Evolutionary conservation across 1,284 basidiomycete species (phyloP).

Genomic region (Mycena citricolor): DNA sequence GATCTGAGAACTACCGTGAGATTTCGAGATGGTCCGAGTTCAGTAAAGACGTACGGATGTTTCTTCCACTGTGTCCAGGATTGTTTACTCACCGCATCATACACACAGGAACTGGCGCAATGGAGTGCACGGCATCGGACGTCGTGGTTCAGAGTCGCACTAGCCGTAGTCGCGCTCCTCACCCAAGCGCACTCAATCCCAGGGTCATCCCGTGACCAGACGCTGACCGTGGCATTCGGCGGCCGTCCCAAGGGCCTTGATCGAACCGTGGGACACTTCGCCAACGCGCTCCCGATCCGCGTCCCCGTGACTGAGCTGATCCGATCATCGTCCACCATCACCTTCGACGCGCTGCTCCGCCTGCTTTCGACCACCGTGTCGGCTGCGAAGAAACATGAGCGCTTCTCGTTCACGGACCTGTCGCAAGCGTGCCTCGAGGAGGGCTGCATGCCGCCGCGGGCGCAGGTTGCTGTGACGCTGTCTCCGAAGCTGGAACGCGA

Average conservation of each 20-base stretch:
- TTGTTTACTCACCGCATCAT: background rate
- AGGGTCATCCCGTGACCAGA: too few relatives aligned
- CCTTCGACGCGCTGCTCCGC: background rate
- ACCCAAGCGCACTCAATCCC: background rate
- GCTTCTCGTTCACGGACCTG: background rate
- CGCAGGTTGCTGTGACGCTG: constrained; percentile 1
- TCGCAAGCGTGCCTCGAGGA: background rate
- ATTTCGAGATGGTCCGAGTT: background rate
- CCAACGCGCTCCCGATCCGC: background rate
- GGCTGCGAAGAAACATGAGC: background rate
- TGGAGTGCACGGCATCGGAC: background rate
- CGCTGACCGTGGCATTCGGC: background rate
- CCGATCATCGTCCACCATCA: background rate
- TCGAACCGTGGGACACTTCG: background rate
- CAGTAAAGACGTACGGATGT: background rate
- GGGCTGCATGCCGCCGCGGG: background rate
- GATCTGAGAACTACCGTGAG: background rate
- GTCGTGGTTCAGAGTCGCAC: constrained; percentile 1
- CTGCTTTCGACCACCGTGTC: background rate
- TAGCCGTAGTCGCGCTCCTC: background rate
- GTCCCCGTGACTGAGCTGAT: background rate
- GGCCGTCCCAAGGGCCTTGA: background rate
- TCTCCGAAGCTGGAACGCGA: background rate
- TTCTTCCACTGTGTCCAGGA: background rate
- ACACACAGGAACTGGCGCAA: background rate